Evolutionary conservation across 192 early-diverging fungal species (phyloP).

Genomic region (Spizellomyces sp.): DNA sequence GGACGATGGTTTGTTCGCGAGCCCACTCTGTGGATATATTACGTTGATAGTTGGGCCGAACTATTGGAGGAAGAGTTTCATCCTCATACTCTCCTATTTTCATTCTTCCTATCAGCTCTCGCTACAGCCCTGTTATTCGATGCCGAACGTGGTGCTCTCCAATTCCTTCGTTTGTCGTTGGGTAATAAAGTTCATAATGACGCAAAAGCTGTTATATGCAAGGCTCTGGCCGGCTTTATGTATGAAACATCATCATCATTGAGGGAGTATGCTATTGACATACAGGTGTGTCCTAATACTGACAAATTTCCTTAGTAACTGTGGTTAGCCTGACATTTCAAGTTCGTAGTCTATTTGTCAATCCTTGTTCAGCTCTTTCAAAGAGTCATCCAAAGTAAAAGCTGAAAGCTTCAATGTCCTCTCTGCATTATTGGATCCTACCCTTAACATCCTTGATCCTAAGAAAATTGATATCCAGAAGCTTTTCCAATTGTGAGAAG

Average conservation of each 20-base stretch:
- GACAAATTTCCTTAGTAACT: not conserved
- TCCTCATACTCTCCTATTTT: not conserved
- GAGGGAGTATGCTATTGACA: slow-evolving; percentile 24
- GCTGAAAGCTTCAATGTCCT: slow-evolving; percentile 27
- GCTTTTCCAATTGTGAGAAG: slow-evolving; percentile 22
- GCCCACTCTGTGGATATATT: no score
- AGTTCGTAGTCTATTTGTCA: slow-evolving; percentile 16
- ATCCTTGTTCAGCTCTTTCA: slow-evolving; percentile 22
- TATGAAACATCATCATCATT: slow-evolving; percentile 1
- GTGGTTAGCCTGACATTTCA: not conserved
- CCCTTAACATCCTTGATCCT: slow-evolving; percentile 7
- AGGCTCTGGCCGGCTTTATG: slow-evolving; percentile 23
- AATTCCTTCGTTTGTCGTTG: slow-evolving; percentile 18
- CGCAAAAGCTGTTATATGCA: slow-evolving; percentile 33
- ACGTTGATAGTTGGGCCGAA: not conserved
- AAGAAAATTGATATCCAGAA: slow-evolving; percentile 24
- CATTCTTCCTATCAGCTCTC: slow-evolving; percentile 23
- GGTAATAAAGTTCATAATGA: slow-evolving; percentile 23
- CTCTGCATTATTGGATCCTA: slow-evolving; percentile 23
- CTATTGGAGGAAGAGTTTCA: not conserved
- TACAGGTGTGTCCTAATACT: slow-evolving; percentile 28
- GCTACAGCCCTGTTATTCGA: slow-evolving; percentile 36
- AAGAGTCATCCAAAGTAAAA: slow-evolving; percentile 36
- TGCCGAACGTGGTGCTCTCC: slow-evolving; percentile 31
- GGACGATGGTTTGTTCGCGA: slow-evolving; percentile 2